phyloP scores from a whole-genome alignment of 495 filamentous ascomycete genomes.

The Venustampulla echinocandica region DNA sequence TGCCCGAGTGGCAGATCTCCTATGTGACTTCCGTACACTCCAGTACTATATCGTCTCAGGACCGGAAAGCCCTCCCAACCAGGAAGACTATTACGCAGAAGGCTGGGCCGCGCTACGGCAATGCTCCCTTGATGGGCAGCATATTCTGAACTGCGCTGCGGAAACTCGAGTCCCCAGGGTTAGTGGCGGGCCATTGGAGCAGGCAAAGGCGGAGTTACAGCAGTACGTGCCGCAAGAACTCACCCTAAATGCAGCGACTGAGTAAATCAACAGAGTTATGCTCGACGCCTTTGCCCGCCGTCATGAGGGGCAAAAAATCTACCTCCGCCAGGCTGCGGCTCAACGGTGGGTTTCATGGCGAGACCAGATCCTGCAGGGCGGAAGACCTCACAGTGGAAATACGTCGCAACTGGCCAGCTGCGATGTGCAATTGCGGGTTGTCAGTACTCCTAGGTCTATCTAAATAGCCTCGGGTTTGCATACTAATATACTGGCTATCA shows the following conservation, averaged over 20 bases:
- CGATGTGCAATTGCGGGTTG: constrained; percentile 52
- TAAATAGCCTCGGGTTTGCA: not conserved
- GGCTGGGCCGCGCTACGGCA: constrained; percentile 71
- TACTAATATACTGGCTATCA: constrained; percentile 22
- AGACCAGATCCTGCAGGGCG: constrained; percentile 55
- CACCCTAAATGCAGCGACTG: not conserved
- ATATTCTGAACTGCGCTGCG: constrained; percentile 54
- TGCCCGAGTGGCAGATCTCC: constrained; percentile 71
- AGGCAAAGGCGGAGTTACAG: constrained; percentile 64
- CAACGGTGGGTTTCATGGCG: constrained; percentile 74
- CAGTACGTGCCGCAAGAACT: constrained; percentile 44
- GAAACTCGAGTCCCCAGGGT: constrained; percentile 56
- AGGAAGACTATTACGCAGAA: constrained; percentile 68
- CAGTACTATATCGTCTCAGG: constrained; percentile 72
- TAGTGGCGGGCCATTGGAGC: constrained; percentile 52
- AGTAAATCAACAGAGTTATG: constrained; percentile 53
- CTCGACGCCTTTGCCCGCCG: constrained; percentile 70
- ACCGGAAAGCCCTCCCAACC: constrained; percentile 44
- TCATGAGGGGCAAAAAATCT: constrained; percentile 80
- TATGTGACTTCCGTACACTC: constrained; percentile 75
- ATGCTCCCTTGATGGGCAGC: constrained; percentile 64
- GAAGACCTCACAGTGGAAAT: constrained; percentile 49
- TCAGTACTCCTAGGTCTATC: constrained; percentile 31
- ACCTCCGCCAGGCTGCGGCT: constrained; percentile 67
- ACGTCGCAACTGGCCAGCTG: constrained; percentile 47